These are phyloP conservation scores for Hirsutella minnesotensis DNA, from an alignment of 2,329 filamentous ascomycete species.

Conservation along the genomic window DNA sequence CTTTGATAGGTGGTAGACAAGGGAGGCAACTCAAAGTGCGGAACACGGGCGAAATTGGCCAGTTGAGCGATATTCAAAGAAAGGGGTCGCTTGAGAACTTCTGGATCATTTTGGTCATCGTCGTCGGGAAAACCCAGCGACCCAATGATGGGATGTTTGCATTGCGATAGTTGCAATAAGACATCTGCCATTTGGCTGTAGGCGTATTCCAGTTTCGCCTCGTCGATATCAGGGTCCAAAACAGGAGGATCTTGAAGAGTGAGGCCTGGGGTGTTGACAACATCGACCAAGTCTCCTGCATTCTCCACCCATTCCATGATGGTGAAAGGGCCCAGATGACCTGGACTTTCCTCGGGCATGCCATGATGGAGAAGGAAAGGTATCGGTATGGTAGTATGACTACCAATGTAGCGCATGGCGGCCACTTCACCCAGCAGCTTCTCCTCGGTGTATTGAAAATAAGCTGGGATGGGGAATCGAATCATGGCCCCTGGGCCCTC, in stretches of 20 bases:
- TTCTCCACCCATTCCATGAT: constrained; percentile 10
- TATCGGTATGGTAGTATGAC: constrained; percentile 5
- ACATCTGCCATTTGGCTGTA: constrained; percentile 30
- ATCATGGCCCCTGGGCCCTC: constrained; percentile 3
- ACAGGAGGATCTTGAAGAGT: constrained; percentile 12
- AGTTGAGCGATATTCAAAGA: neutral
- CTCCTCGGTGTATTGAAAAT: constrained; percentile 6
- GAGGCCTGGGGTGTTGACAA: constrained; percentile 14
- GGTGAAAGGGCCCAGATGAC: constrained; percentile 5
- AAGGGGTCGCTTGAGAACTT: neutral
- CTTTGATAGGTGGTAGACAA: neutral
- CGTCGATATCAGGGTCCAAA: no score
- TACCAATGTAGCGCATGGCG: constrained; percentile 3
- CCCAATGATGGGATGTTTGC: constrained; percentile 20
- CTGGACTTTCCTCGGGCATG: constrained; percentile 4
- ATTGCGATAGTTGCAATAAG: constrained; percentile 24
- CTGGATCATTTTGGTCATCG: constrained; percentile 4
- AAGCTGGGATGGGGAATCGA: constrained; percentile 4
- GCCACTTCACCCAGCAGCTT: constrained; percentile 7
- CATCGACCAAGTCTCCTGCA: constrained; percentile 14
- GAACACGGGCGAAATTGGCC: neutral
- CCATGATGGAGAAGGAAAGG: constrained; percentile 7
- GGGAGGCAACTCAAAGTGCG: neutral
- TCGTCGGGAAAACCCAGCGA: constrained; percentile 7
- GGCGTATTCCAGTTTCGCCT: constrained; percentile 16